Percentiles rank a stretch among this genome's conserved stretches.
phyloP scores from a whole-genome alignment of 2,329 filamentous ascomycete species.

The Parascedosporium putredinis region DNA sequence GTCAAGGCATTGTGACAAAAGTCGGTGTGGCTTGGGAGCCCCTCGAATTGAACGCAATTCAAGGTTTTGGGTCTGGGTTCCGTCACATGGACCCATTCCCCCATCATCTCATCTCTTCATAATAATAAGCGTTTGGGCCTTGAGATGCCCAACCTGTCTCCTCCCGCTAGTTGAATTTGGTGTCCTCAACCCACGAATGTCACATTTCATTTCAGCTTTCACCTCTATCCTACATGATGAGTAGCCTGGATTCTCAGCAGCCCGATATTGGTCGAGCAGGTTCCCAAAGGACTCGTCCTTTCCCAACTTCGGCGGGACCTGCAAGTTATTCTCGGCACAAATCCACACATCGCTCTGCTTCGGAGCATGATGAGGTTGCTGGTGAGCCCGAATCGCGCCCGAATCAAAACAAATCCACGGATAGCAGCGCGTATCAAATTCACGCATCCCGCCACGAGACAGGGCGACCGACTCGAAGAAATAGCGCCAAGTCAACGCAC shows the following conservation, averaged over 20 bases:
- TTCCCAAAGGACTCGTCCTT: background rate
- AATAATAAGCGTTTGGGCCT: too few species aligned
- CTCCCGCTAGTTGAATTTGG: too few species aligned
- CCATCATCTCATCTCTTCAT: background rate
- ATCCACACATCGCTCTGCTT: background rate
- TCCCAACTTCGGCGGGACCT: background rate
- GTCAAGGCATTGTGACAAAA: too few species aligned
- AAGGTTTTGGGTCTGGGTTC: background rate
- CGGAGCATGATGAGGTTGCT: background rate
- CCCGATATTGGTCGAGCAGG: background rate
- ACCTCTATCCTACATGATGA: background rate
- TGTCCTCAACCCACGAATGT: too few species aligned
- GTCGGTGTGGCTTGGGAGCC: background rate
- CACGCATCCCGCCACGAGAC: background rate
- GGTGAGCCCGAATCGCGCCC: background rate
- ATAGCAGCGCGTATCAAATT: background rate
- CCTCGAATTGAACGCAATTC: background rate
- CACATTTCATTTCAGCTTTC: too few species aligned
- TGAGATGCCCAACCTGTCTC: too few species aligned
- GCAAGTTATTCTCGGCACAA: background rate
- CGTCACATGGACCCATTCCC: background rate
- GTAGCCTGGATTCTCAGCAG: background rate
- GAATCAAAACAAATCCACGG: background rate
- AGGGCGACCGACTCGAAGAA: slow-evolving; percentile 9
- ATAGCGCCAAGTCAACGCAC: slow-evolving; percentile 9